Evolutionary conservation across 495 filamentous ascomycete genomes (phyloP).

Genomic region (Penicillium coffeae): DNA sequence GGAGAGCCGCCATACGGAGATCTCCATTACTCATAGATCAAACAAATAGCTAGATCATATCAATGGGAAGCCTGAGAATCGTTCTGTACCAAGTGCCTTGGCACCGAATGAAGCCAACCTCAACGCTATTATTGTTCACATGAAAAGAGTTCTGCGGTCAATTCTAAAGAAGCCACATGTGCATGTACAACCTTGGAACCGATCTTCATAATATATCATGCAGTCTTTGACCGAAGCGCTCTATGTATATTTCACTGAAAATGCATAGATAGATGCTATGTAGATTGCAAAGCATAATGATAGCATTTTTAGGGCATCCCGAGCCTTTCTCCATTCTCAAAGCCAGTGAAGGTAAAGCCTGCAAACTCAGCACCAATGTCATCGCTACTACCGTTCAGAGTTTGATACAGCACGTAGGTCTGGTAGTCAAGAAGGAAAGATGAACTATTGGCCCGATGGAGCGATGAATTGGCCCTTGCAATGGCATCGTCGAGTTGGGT

Average conservation of each 20-base stretch:
- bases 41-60: too few relatives aligned
- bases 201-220: too few relatives aligned
- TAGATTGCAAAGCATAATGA: not conserved
- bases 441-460: not conserved
- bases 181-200: too few relatives aligned
- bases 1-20: too few relatives aligned
- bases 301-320: not conserved
- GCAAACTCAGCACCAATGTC: not conserved
- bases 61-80: too few relatives aligned
- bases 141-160: too few relatives aligned
- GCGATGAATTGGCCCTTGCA: not conserved
- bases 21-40: too few relatives aligned
- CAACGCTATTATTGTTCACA: too few relatives aligned
- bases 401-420: not conserved
- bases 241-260: not conserved
- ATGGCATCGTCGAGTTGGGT: not conserved
- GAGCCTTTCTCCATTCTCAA: not conserved
- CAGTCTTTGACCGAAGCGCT: too few relatives aligned
- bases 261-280: not conserved
- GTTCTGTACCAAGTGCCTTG: too few relatives aligned
- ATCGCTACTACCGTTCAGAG: not conserved
- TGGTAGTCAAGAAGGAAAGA: not conserved
- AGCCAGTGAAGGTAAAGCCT: not conserved
- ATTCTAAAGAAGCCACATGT: too few relatives aligned
- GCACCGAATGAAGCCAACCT: too few relatives aligned